Evolutionary conservation across 257 asterid species (phyloP).

Genomic region (Solanum chmielewskii): DNA sequence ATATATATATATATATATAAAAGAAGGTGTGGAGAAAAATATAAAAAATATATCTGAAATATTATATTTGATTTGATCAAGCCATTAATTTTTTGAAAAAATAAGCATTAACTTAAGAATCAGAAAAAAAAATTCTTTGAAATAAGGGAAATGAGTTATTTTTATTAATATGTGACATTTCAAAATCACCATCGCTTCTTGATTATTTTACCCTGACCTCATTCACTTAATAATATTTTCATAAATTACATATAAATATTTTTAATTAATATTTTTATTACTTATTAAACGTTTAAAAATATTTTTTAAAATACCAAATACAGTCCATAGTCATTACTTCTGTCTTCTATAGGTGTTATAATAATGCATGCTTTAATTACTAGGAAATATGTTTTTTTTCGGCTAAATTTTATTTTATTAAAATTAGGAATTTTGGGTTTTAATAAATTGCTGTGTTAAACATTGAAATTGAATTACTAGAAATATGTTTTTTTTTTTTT

Average conservation of each 20-base stretch:
- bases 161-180: neutral
- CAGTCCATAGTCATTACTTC: neutral
- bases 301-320: neutral
- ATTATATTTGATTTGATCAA: neutral
- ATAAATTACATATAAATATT: no score
- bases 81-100: no score
- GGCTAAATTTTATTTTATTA: neutral
- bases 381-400: neutral
- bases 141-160: no score
- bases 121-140: neutral
- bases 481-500: no score
- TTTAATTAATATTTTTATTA: no score
- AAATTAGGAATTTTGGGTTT: neutral
- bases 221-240: no score
- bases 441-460: neutral
- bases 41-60: no score
- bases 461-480: neutral
- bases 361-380: neutral
- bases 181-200: neutral
- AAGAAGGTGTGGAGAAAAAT: neutral
- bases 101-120: no score
- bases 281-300: no score
- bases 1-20: no score
- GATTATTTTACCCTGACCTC: no score
- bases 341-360: neutral